Evolutionary conservation across 225 moss, liverwort and hornwort species (phyloP), one percentile per base, ranked within the genome.

Genomic region (Pleurozium schreberi): DNA sequence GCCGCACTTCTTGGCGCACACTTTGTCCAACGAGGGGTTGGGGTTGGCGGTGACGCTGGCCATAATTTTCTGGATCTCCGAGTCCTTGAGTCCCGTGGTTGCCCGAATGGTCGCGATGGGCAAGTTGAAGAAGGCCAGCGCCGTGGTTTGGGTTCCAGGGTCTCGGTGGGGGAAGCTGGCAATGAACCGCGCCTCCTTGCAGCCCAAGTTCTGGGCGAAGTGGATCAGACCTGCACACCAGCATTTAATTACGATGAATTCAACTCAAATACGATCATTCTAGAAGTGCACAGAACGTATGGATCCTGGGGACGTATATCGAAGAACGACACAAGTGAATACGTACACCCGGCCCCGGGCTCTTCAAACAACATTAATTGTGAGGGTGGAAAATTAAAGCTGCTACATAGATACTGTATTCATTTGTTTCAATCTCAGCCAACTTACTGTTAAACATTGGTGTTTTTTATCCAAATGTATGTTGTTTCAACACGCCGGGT

Each of bases 121-220:
- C 77, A 92, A 33, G 2, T 60, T 68, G 63, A 92, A 92, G 85
- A 93, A 93, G 18, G 91, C 26, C 19, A 7, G 0, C 27, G 91
- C 88, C 18, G 91, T 93, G 43, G 93, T 93, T 86, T 88, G 88
- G 31, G 90, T 91, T 50, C 93, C 89, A 12, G 91, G 83, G 88
- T 93, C 93, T 4, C 91, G 91, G 53, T 91, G 45, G 43, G 93
- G 90, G 75, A 93, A 93, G 91, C 84, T 90, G 5, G 93, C 93
- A n/a, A 93, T 90, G 90, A 93, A 93, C 68, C 91, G 93, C 25
- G 88, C 93, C 83, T 93, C 88, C 80, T 91, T 80, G 89, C 93
- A 93, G 14, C 89, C 88, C 87, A 91, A 62, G 75, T 93, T 91
- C 12, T 93, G 93, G 22, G 93, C 93, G 33, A 91, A 93, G 42